Evolutionary conservation across 225 moss, liverwort and hornwort species (phyloP), one percentile per base, ranked within the genome.

Genomic region (Ulota crispa): DNA sequence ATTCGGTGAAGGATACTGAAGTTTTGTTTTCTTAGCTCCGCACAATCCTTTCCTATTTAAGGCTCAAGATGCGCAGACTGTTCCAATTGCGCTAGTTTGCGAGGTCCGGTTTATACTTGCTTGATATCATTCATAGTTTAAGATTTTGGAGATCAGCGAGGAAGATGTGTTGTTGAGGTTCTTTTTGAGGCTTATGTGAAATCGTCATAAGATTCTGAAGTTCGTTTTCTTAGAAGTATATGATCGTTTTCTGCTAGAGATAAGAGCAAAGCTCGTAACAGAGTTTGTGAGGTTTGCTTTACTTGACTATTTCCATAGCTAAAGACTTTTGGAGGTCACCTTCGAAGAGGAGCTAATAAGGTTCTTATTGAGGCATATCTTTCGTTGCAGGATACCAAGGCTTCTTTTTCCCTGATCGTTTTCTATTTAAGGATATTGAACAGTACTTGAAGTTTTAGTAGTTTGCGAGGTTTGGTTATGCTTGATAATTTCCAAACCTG

Each of bases 401-500:
- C 9, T 14, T 45, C 55, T 39, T 8, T 43, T 11, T 31, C 18
- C 1, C 11, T 63, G 14, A 28, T 34, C 30, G 34, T 70, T 80
- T 9, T 64, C 34, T 47, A 12, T 52, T 20, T 21, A 60, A 39
- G 62, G 23, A 36, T n/a, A 60, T 11, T 73, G 73, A 36, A 63
- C 7, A 27, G 37, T 4, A 31, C 31, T 30, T 37, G n/a, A 1
- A 6, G 10, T 42, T 13, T 5, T 4, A 23, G n/a, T 43, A n/a
- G 53, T 43, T 72, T 78, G 55, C 32, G 21, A 72, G 34, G 47
- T 11, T 45, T 59, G 56, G 65, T 73, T 73, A 72, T 83, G 73
- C 16, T 73, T 78, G 66, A 65, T 26, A 59, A 11, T 8, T 65
- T 73, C 36, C 45, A 31, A 27, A 34, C 36, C 57, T 26, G 43